Conservation (phyloP, 129 eudicot species). For the Escallonia rubra region DNA sequence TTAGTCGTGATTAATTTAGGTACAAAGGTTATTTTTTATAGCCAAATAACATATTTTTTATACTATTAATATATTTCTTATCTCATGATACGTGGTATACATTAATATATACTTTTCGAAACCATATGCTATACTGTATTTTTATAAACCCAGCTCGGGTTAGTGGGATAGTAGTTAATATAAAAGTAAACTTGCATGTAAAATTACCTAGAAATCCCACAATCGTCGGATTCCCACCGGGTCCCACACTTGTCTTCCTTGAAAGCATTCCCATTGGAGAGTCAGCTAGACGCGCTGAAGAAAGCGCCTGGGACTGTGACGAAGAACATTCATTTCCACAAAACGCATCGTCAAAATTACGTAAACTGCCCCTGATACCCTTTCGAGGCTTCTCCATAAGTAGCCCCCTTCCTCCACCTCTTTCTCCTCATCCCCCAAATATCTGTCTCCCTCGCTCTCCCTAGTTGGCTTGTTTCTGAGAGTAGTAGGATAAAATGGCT, state of each 20-base stretch:
- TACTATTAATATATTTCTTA: too few relatives aligned
- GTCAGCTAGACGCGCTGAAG: background rate
- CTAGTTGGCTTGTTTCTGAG: background rate
- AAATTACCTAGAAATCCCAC: too few relatives aligned
- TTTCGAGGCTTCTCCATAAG: slow-evolving; percentile 29
- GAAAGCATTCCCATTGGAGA: background rate
- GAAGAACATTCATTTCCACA: background rate
- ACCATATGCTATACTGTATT: too few relatives aligned
- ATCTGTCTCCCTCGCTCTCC: background rate
- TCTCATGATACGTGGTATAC: too few relatives aligned
- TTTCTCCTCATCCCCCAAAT: slow-evolving; percentile 21
- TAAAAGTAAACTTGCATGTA: too few relatives aligned
- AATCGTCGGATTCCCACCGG: too few relatives aligned
- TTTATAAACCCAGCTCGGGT: too few relatives aligned
- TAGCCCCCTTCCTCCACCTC: slow-evolving; percentile 28
- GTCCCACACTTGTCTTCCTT: background rate
- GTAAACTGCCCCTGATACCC: slow-evolving; percentile 17
- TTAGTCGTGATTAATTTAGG: too few relatives aligned
- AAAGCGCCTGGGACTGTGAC: background rate
- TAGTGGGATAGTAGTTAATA: too few relatives aligned
- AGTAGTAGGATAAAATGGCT: slow-evolving; percentile 18
- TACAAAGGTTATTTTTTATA: too few relatives aligned
- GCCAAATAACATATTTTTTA: too few relatives aligned
- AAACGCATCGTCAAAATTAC: slow-evolving; percentile 13
- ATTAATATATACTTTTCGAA: too few relatives aligned